Evolutionary conservation across 495 filamentous ascomycete genomes (phyloP).

Genomic region (Thermochaetoides thermophila): DNA sequence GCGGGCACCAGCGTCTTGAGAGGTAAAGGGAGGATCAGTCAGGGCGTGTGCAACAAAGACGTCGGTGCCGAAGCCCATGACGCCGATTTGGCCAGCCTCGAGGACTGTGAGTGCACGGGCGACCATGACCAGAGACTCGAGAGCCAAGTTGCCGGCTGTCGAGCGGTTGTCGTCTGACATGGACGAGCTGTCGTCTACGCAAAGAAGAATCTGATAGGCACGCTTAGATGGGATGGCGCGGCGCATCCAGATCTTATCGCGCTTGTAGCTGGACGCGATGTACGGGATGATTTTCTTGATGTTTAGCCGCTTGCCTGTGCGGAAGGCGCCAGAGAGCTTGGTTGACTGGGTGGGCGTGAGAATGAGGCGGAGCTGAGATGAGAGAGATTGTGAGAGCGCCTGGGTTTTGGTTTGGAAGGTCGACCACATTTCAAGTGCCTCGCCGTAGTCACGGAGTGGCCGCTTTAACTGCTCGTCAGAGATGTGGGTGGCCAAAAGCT

Average conservation of each 20-base stretch:
- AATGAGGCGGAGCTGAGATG: conserved; percentile 89
- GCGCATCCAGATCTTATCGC: conserved; percentile 99
- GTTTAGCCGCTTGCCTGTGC: conserved; percentile 94
- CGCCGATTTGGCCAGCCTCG: conserved; percentile 79
- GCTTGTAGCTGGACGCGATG: conserved; percentile 92
- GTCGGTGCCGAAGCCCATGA: conserved; percentile 77
- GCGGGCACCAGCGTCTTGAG: conserved; percentile 63
- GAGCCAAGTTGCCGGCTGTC: conserved; percentile 50
- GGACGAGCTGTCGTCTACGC: conserved; percentile 85
- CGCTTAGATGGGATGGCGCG: conserved; percentile 80
- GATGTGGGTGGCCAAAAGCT: conserved; percentile 59
- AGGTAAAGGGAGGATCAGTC: conserved; percentile 57
- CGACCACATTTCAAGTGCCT: conserved; percentile 71
- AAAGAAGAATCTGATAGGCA: conserved; percentile 90
- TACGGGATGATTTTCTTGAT: conserved; percentile 99
- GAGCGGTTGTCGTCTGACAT: conserved; percentile 59
- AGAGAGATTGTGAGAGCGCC: conserved; percentile 69
- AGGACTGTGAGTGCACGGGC: conserved; percentile 74
- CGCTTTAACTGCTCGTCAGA: conserved; percentile 29
- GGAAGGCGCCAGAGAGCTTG: conserved; percentile 91
- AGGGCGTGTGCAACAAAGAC: conserved; percentile 84
- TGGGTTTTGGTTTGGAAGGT: conserved; percentile 72
- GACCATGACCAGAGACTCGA: conserved; percentile 84
- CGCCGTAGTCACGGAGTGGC: conserved; percentile 28
- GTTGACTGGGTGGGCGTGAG: conserved; percentile 87